These are phyloP conservation scores for Lycium barbarum DNA, from an alignment of 257 asterid species.

Conservation along the genomic window DNA sequence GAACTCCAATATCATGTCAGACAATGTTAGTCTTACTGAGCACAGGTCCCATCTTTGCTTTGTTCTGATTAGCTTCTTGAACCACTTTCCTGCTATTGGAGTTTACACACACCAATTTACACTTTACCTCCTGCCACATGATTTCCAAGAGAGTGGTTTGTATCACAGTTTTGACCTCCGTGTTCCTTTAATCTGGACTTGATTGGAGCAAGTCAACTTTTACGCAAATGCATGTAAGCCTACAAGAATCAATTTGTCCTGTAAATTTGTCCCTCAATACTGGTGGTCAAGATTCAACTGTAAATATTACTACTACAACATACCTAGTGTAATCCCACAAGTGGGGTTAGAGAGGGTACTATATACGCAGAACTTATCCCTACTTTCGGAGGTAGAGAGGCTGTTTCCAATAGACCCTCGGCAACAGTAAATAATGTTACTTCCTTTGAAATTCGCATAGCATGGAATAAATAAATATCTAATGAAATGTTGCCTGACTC, in stretches of 20 bases:
- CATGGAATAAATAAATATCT: not conserved
- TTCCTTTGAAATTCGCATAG: not conserved
- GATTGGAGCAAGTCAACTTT: not conserved
- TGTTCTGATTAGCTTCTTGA: not conserved
- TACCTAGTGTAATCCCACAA: too few relatives aligned
- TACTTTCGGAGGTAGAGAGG: too few relatives aligned
- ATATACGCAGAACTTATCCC: too few relatives aligned
- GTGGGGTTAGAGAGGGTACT: too few relatives aligned
- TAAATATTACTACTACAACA: not conserved
- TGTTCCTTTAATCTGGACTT: not conserved
- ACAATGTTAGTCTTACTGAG: not conserved
- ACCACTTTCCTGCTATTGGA: not conserved
- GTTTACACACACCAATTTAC: not conserved
- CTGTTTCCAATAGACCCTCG: too few relatives aligned
- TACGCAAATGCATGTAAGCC: not conserved
- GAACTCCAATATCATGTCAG: constrained; percentile 11
- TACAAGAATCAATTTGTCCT: not conserved
- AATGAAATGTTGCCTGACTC: not conserved
- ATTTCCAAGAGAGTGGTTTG: not conserved
- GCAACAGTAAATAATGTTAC: not conserved
- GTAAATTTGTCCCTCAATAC: not conserved
- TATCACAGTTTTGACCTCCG: not conserved
- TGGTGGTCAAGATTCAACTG: not conserved
- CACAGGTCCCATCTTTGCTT: not conserved
- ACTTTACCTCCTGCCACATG: not conserved